Conservation (phyloP, 164 flowering plant species). For the Santalum album region DNA sequence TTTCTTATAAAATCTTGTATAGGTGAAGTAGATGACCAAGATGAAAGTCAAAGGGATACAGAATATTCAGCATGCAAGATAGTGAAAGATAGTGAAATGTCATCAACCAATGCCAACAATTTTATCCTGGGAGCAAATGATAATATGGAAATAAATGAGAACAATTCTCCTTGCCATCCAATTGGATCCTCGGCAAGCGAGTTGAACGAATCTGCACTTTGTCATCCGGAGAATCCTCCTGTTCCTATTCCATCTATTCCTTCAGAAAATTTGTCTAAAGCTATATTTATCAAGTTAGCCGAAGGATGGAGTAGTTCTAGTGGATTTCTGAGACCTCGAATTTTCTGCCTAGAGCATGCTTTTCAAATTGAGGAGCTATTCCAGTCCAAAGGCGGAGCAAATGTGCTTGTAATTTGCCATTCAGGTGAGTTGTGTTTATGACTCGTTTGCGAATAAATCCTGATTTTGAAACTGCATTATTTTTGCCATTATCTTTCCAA, state of each 20-base stretch:
- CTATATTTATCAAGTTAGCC: constrained; percentile 10
- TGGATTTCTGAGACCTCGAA: constrained; percentile 57
- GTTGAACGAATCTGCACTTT: constrained; percentile 7
- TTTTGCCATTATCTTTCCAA: background rate
- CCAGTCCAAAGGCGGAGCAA: constrained; percentile 72
- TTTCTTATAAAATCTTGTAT: background rate
- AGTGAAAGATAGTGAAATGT: constrained; percentile 5
- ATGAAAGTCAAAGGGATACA: background rate
- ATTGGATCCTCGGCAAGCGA: constrained; percentile 1
- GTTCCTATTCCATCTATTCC: constrained; percentile 12
- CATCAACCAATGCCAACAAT: constrained; percentile 4
- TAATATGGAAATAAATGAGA: constrained; percentile 1
- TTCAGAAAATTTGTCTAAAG: constrained; percentile 8
- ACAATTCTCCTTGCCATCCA: background rate
- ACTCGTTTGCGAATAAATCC: background rate
- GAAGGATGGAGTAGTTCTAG: constrained; percentile 36
- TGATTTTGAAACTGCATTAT: background rate
- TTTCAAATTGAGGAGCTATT: constrained; percentile 56
- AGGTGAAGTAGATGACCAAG: background rate
- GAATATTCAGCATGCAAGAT: background rate
- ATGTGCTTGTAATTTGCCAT: constrained; percentile 81
- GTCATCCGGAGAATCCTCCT: constrained; percentile 12
- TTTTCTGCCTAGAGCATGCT: constrained; percentile 94
- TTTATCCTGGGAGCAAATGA: constrained; percentile 4
- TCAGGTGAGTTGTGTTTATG: constrained; percentile 44